These are phyloP conservation scores for Paraphoma chrysanthemicola DNA, from an alignment of 2,329 filamentous ascomycete species.

Conservation along the genomic window DNA sequence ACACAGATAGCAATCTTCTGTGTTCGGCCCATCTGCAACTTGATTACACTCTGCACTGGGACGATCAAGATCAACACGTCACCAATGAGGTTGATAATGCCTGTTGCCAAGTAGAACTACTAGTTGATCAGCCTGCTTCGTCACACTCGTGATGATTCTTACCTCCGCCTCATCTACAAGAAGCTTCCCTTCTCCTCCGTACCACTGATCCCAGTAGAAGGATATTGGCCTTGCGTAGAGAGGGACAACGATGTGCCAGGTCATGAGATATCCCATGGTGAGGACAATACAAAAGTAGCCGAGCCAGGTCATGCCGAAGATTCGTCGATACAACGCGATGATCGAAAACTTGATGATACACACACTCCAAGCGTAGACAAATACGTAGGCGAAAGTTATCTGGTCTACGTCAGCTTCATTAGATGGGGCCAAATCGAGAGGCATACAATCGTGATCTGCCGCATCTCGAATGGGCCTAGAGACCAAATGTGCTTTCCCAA, in stretches of 20 bases:
- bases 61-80: slow-evolving; percentile 25
- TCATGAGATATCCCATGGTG: slow-evolving; percentile 25
- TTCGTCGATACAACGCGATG: slow-evolving; percentile 33
- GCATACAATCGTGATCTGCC: slow-evolving; percentile 30
- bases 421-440: not conserved
- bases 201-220: slow-evolving; percentile 31
- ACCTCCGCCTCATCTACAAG: slow-evolving; percentile 30
- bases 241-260: slow-evolving; percentile 27
- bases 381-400: slow-evolving; percentile 35
- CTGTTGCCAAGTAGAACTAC: slow-evolving; percentile 32
- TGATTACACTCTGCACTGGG: slow-evolving; percentile 15
- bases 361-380: slow-evolving; percentile 35
- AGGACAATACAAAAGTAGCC: slow-evolving; percentile 25
- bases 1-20: slow-evolving; percentile 33
- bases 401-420: not conserved
- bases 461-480: slow-evolving; percentile 28
- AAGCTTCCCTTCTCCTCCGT: slow-evolving; percentile 20
- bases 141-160: not conserved
- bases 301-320: slow-evolving; percentile 33
- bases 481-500: slow-evolving; percentile 36
- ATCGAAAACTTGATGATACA: slow-evolving; percentile 36
- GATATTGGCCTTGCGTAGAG: slow-evolving; percentile 22
- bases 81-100: slow-evolving; percentile 33
- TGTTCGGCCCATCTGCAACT: slow-evolving; percentile 20
- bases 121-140: not conserved